These are phyloP conservation scores for Verticillium longisporum DNA, from an alignment of 2,329 filamentous ascomycete genomes.

Conservation along the genomic window DNA sequence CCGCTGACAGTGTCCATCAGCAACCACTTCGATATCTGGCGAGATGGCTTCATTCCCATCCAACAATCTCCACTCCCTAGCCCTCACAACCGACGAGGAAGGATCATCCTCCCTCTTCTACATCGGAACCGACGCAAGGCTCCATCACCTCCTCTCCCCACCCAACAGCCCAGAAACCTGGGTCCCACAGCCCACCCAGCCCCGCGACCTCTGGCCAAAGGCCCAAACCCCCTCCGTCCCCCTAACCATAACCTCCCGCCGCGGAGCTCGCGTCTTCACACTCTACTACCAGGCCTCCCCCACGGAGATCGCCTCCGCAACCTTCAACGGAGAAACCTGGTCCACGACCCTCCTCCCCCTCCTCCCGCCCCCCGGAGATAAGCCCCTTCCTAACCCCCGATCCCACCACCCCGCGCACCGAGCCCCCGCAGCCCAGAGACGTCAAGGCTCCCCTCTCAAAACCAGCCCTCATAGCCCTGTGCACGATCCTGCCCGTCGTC, in stretches of 20 bases:
- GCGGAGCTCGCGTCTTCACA: background rate
- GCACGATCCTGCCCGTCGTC: background rate
- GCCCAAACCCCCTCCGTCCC: background rate
- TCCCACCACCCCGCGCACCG: background rate
- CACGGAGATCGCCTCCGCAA: background rate
- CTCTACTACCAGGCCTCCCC: background rate
- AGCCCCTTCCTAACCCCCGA: background rate
- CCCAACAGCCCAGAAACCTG: background rate
- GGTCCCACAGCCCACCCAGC: background rate
- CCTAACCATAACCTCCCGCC: background rate
- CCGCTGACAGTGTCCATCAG: slow-evolving; percentile 5
- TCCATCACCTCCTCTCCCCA: slow-evolving; percentile 18
- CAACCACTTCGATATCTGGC: slow-evolving; percentile 7
- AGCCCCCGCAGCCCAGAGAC: background rate
- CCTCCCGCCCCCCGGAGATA: background rate
- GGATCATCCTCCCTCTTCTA: slow-evolving; percentile 26
- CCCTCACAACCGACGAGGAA: slow-evolving; percentile 21
- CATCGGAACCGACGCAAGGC: slow-evolving; percentile 25
- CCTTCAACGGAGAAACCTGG: background rate
- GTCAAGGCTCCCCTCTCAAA: background rate
- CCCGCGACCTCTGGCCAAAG: background rate
- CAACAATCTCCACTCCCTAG: slow-evolving; percentile 10
- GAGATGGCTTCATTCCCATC: background rate
- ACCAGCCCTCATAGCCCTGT: background rate
- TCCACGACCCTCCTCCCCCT: background rate